These are phyloP conservation scores for Chrysanthemum seticuspe DNA, from an alignment of 129 eudicot genomes.

Conservation along the genomic window DNA sequence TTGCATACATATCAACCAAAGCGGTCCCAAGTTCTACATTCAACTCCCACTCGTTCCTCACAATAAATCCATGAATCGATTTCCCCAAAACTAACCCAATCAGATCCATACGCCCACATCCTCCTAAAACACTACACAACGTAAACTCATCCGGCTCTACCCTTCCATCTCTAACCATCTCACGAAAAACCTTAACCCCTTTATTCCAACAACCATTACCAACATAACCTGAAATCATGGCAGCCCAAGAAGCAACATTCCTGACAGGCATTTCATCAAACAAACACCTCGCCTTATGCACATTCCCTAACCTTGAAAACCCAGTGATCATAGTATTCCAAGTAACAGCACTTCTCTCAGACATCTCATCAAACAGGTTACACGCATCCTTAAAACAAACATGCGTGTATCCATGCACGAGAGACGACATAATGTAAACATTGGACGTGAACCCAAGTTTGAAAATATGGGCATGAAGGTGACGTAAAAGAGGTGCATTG, in stretches of 20 bases:
- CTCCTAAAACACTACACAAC: constrained; percentile 38
- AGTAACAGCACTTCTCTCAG: constrained; percentile 53
- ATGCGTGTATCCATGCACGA: constrained; percentile 32
- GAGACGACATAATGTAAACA: constrained; percentile 54
- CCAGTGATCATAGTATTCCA: constrained; percentile 69
- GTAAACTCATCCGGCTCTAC: constrained; percentile 53
- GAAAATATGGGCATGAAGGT: constrained; percentile 56
- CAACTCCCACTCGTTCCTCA: constrained; percentile 44
- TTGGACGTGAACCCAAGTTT: constrained; percentile 51
- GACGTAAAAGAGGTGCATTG: constrained; percentile 33
- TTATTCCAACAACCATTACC: constrained; percentile 19
- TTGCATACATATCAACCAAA: constrained; percentile 63
- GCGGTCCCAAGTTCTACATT: constrained; percentile 54
- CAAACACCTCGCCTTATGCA: constrained; percentile 32
- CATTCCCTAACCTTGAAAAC: constrained; percentile 34
- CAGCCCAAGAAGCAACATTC: constrained; percentile 52
- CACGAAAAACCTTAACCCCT: constrained; percentile 42
- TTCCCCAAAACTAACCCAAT: constrained; percentile 53
- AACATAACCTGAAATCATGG: constrained; percentile 50
- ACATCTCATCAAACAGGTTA: constrained; percentile 61
- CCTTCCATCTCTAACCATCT: constrained; percentile 35
- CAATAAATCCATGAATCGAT: constrained; percentile 48
- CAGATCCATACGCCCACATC: constrained; percentile 49
- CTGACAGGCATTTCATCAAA: constrained; percentile 55
- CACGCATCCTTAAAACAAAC: constrained; percentile 40